Evolutionary conservation across 495 filamentous ascomycete genomes (phyloP), one percentile per base, ranked within the genome.

Genomic region (Mycothermus thermophilus): DNA sequence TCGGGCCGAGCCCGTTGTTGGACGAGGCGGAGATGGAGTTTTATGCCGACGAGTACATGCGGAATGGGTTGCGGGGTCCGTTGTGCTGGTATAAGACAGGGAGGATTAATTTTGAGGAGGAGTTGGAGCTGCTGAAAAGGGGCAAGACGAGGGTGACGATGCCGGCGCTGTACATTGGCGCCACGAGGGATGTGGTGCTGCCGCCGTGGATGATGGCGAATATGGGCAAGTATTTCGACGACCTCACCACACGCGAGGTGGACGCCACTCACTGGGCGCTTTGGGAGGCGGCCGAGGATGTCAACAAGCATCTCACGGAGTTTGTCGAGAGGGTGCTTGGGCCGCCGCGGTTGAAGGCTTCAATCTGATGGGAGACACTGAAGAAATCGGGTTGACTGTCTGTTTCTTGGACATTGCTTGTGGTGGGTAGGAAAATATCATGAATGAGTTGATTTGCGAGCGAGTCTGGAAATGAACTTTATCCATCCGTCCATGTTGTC

Each of bases 41-140:
- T 55, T 94, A 93, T 53, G 71, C 71, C 11, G 59, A 71, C 23
- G 63, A 83, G 55, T 92, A 71, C 51, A 58, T 60, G 9, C 66
- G 72, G n/a, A 63, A 75, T 41, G 87, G 86, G 1, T 47, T 95
- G 35, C 70, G 76, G 43, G 83, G 81, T 2, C 78, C 82, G 13
- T 62, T 79, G 74, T 80, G 86, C 46, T 95, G 86, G 84, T 95
- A 96, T 54, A 69, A 79, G 11, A 80, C 73, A 2, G 54, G 63
- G 1, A 49, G 74, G 51, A 52, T 79, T 34, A 94, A 94, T 51
- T 79, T 65, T 49, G 63, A 81, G 8, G 83, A 93, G 33, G 88
- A 95, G 44, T 48, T 68, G 27, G 58, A 46, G 47, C 46, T 69
- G 29, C 44, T 47, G 5, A 52, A 56, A 35, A 17, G 30, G 32